A percentile compares a stretch with the other conserved stretches of the same genome.
Evolutionary conservation across 2,329 filamentous ascomycete genomes (phyloP).

Genomic region (Trichoderma semiorbis): DNA sequence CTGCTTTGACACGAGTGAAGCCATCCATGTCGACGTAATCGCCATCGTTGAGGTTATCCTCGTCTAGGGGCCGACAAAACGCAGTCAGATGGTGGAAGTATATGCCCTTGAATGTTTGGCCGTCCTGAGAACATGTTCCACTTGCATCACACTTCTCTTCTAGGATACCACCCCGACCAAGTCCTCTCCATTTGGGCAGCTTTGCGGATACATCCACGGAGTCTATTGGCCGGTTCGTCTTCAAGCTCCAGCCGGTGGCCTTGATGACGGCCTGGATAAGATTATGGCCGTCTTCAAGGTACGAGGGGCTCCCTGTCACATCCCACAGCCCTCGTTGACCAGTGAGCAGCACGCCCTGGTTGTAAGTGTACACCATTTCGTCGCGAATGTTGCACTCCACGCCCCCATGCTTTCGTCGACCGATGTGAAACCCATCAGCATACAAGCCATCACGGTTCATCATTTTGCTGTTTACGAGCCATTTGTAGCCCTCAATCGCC

Average conservation of each 20-base stretch:
- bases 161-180: conserved; percentile 75
- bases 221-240: conserved; percentile 41
- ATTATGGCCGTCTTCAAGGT: conserved; percentile 74
- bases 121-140: conserved; percentile 74
- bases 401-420: conserved; percentile 58
- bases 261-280: conserved; percentile 70
- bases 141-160: conserved; percentile 79
- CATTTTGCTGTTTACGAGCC: conserved; percentile 79
- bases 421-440: conserved; percentile 84
- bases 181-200: conserved; percentile 63
- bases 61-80: conserved; percentile 66
- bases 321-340: conserved; percentile 78
- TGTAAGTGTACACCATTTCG: conserved; percentile 92
- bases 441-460: conserved; percentile 72
- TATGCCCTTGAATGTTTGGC: conserved; percentile 90
- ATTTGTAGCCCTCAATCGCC: conserved; percentile 74
- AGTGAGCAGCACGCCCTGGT: conserved; percentile 85
- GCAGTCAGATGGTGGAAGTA: conserved; percentile 84
- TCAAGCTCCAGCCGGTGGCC: conserved; percentile 71
- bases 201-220: conserved; percentile 32
- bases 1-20: conserved; percentile 29
- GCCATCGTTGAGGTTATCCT: conserved; percentile 19
- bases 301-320: conserved; percentile 66
- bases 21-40: conserved; percentile 19
- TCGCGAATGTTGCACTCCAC: conserved; percentile 76